Base-by-base conservation (phyloP, 148 eudicot species). In the Amaranthus hypochondriacus region DNA sequence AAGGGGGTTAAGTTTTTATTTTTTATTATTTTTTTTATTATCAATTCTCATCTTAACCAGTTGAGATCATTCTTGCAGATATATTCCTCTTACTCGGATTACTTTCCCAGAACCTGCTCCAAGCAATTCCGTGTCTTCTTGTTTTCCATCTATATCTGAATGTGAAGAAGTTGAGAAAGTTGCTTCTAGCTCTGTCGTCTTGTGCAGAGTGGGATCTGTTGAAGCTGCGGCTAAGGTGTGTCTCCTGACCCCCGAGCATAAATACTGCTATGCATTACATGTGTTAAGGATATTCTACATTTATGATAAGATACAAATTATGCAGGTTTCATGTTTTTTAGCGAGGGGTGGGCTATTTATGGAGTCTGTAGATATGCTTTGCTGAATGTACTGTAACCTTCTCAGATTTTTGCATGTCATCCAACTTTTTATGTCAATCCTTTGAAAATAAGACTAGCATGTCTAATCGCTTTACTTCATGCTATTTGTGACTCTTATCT, bases 191-290 rank as follows among this genome's bases (percentile, higher is more conserved):
- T 86, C 92, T 64, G 75, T 95, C 55, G 56, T 95, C 63, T 81
- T 76, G 53, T 92, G 97, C 76, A 83, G 86, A 71, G 77, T 90
- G 79, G 96, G 97, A 66, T 79, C 92, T 52, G 72, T 82, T 70
- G 96, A 87, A 80, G 87, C 90, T 79, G 96, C 86, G 39, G 98
- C 87, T 43, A 95, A 95, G 97, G 98, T 92, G 46, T 77, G 81
- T 48, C 43, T 59, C 44, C 48, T 63, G 39, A 28, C 39, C 2
- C 39, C 1, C 1, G 44, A 4, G 11, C 53, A 39, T 62, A 6
- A 52, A 4, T 79, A 21, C 56, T 70, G 56, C 9, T 42, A 53
- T 63, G 9, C 49, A 15, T 69, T 70, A 66, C 68, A 75, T 73
- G 49, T 62, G 43, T 51, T 46, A 9, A 52, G 48, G 8, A 56